These are phyloP conservation scores for Coemansia sp. DNA, from an alignment of 192 early-diverging fungal genomes.

Conservation along the genomic window DNA sequence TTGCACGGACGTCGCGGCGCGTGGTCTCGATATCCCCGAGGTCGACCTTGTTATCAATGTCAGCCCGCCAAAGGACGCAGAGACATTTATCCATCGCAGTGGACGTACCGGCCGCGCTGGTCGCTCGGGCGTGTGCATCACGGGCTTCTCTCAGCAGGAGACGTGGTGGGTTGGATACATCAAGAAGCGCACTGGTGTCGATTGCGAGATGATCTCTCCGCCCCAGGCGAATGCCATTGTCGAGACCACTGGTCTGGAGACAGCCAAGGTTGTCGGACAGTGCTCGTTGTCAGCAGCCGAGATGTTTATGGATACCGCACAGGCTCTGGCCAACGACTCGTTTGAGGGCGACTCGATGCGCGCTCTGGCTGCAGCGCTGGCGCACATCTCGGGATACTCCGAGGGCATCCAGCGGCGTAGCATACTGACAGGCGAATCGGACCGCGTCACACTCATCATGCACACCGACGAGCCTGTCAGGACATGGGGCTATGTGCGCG, in stretches of 20 bases:
- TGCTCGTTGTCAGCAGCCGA: constrained; percentile 76
- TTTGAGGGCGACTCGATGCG: constrained; percentile 73
- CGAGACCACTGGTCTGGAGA: constrained; percentile 73
- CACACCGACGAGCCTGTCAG: constrained; percentile 66
- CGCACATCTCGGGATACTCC: constrained; percentile 83
- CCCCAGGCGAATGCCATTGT: constrained; percentile 93
- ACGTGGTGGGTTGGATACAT: constrained; percentile 81
- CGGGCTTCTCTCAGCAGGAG: constrained; percentile 89
- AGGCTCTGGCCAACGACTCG: constrained; percentile 66
- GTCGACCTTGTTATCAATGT: constrained; percentile 97
- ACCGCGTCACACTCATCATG: constrained; percentile 73
- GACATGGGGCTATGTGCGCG: constrained; percentile 84
- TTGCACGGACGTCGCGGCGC: constrained; percentile 92
- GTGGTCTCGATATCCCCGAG: constrained; percentile 95
- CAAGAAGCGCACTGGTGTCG: constrained; percentile 74
- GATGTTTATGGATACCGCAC: constrained; percentile 76
- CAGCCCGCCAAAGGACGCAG: constrained; percentile 91
- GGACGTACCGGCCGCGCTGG: constrained; percentile 95
- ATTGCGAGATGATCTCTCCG: constrained; percentile 76
- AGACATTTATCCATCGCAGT: constrained; percentile 93
- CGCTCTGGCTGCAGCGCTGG: constrained; percentile 83
- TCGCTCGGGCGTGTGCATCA: constrained; percentile 84
- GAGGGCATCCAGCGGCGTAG: constrained; percentile 82
- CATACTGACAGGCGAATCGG: constrained; percentile 80
- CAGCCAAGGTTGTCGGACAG: constrained; percentile 66